Base-by-base conservation (phyloP, 306 rosid genomes). In the Fagus sylvatica region DNA sequence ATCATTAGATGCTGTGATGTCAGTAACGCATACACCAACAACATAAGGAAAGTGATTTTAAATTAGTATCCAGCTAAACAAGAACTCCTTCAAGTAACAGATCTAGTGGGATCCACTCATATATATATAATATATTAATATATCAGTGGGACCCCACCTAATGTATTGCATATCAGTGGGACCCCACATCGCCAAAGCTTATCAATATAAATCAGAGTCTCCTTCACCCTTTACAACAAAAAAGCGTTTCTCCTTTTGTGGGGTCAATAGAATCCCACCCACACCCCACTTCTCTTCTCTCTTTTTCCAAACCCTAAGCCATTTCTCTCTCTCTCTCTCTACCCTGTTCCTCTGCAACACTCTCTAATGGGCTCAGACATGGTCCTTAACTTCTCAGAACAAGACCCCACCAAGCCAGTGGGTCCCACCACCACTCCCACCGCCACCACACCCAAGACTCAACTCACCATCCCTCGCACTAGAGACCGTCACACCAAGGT, bases 401-500 rank as follows among this genome's bases (percentile, higher is more conserved):
- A 88, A 2, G 78, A 84, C 6, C 61, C 74, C 1, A 60, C 82
- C 49, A 46, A 76, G 65, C 62, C 61, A 1, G 74, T 43, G 54
- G 39, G 60, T 2, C 71, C 82, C 72, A 15, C 76, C 55, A 6
- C 74, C 74, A n/a, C 78, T 74, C 1, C 64, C 34, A 11, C 82
- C 22, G 53, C 53, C 6, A 39, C 86, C 41, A 43, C 53, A 32
- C 3, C 79, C 53, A 85, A 57, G 17, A 67, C 68, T 1, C 77
- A 82, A 67, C 84, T 80, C 69, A 5, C 79, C 60, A 59, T 37
- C 16, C 69, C 85, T 34, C 82, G 73, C 42, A 73, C 91, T 43
- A 91, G 75, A 65, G 98, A 95, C 85, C 96, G 98, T 17, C 98
- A 95, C 90, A 91, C 93, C 49, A 95, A 95, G 76, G 98, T 95